Conservation (phyloP, 192 early-diverging fungal genomes). For the Rhizophagus sp. region DNA sequence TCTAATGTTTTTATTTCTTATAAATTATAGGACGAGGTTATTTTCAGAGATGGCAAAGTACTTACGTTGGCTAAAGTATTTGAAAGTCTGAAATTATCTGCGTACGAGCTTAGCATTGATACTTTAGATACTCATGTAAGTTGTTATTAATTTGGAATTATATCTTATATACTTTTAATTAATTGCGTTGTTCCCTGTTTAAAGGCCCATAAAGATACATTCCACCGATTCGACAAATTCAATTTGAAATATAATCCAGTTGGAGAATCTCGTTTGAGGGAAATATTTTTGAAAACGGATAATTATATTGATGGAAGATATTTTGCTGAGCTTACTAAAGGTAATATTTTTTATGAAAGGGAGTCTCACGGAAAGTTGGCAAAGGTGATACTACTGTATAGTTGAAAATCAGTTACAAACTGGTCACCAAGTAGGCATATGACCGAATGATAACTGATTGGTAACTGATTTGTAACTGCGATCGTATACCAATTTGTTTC, state of each 20-base stretch:
- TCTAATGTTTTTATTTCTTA: background rate
- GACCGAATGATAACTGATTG: no score
- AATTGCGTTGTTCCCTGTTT: background rate
- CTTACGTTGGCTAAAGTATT: conserved; percentile 86
- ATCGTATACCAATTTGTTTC: no score
- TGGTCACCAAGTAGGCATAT: no score
- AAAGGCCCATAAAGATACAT: conserved; percentile 89
- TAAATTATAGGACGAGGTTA: conserved; percentile 63
- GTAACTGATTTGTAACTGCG: no score
- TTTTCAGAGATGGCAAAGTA: conserved; percentile 81
- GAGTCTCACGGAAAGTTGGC: no score
- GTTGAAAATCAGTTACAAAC: no score
- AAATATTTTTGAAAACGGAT: conserved; percentile 97
- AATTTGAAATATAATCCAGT: conserved; percentile 96
- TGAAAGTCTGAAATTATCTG: conserved; percentile 84
- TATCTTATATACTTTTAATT: background rate
- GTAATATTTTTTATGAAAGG: conserved; percentile 34
- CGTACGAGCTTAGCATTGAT: conserved; percentile 93
- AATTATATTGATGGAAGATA: conserved; percentile 86
- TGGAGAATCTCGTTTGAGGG: conserved; percentile 90
- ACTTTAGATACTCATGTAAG: conserved; percentile 93
- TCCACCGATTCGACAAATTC: conserved; percentile 97
- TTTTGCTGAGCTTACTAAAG: conserved; percentile 90
- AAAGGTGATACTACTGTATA: no score
- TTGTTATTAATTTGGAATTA: background rate